A percentile compares a stretch with the other conserved stretches of the same genome.
Conservation (phyloP, 148 eudicot species). For the Spergularia bocconei region DNA sequence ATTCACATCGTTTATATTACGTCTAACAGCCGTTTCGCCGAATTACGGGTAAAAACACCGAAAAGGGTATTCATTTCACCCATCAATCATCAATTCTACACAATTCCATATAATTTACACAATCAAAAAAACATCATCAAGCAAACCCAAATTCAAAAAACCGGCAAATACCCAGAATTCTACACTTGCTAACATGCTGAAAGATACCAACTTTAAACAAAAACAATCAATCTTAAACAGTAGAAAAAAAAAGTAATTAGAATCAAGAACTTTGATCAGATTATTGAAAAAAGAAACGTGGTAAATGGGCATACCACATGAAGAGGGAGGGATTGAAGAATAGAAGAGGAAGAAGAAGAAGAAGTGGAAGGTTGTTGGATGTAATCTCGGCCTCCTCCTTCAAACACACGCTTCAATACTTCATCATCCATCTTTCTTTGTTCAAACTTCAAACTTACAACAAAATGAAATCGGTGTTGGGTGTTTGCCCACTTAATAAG, state of each 20-base stretch:
- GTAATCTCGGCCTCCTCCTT: constrained; percentile 84
- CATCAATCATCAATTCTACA: neutral
- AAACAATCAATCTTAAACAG: neutral
- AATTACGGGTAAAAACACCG: neutral
- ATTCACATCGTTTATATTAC: too few relatives aligned
- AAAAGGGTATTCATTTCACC: neutral
- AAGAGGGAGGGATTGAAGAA: constrained; percentile 95
- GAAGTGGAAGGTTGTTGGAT: constrained; percentile 78
- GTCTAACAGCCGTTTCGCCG: neutral
- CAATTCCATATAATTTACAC: too few relatives aligned
- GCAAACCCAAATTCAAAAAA: too few relatives aligned
- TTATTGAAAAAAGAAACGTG: neutral
- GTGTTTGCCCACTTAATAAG: too few relatives aligned
- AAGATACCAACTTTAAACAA: neutral
- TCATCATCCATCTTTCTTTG: constrained; percentile 62
- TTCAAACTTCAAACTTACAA: too few relatives aligned
- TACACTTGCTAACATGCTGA: neutral
- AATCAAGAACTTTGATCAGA: neutral
- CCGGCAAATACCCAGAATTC: neutral
- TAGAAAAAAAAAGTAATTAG: neutral
- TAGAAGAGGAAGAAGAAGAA: constrained; percentile 81
- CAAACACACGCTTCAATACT: constrained; percentile 79
- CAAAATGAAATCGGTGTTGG: too few relatives aligned
- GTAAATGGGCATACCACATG: constrained; percentile 58
- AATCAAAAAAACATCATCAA: too few relatives aligned